Evolutionary conservation across 805 yeast species (phyloP), one percentile per base, ranked within the genome.

Genomic region (Kodamaea neixiangensis): DNA sequence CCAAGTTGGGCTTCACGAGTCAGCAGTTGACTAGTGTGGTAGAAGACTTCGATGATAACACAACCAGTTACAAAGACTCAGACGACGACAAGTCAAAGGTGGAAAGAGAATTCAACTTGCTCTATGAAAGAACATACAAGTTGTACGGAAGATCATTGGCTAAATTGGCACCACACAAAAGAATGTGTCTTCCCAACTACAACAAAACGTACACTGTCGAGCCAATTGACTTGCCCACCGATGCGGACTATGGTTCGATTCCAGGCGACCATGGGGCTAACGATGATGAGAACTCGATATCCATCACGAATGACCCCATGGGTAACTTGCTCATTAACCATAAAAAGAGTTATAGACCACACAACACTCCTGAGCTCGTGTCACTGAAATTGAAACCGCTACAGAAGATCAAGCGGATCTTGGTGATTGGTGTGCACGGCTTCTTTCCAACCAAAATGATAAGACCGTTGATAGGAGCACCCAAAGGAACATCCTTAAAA

Each of bases 351-450:
- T 46, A 53, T 14, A 47, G 54, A 20, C 20, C 19, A 43, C 43
- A 49, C 52, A 5, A 46, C 53, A 35, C 53, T 3, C 56, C 66
- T 0, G 60, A 55, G 18, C 56, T 70, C 2, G 58, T 68, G 2
- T 56, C 62, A 4, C 66, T 63, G 31, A 65, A 62, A 44, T 48
- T 67, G 7, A 66, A 68, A 1, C 67, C 71, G 2, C 61, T 72
- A 20, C 50, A 44, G n/a, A 59, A 58, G 43, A 69, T 80, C 49
- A 79, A 80, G 51, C 82, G 83, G 55, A 88, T 88, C 0, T 77
- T 93, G 25, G 86, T 94, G 33, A 82, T 93, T 52, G 99, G 99
- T 0, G 92, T 93, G 1, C 99, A 93, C 70, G 99, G 99, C 0
- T 93, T 92, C 62, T 93, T 94, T 72, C 99, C 99, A 0, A 87